These are phyloP conservation scores for Paramecium caudatum DNA, from an alignment of 73 alveolate genomes.

Conservation along the genomic window DNA sequence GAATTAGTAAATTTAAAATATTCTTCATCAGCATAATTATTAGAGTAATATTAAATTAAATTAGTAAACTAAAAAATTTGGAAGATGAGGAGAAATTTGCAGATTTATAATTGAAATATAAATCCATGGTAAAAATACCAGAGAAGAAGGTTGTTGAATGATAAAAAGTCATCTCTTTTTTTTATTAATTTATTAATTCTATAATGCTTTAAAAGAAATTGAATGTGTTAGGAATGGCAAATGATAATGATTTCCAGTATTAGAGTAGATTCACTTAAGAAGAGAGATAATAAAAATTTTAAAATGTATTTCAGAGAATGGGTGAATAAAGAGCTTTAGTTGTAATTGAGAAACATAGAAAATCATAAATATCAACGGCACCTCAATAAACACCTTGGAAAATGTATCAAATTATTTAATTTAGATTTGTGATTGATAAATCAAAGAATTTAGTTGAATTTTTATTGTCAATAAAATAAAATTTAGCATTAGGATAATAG, in stretches of 20 bases:
- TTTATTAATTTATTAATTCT: no score
- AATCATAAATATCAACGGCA: neutral
- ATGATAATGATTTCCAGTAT: conserved; percentile 11
- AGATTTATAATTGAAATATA: conserved; percentile 11
- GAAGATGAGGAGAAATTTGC: neutral
- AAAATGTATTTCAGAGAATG: neutral
- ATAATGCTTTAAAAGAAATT: conserved; percentile 22
- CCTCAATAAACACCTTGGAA: neutral
- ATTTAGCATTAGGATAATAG: neutral
- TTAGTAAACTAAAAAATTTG: conserved; percentile 17
- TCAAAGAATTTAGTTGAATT: neutral
- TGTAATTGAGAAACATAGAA: neutral
- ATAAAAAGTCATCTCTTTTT: no score
- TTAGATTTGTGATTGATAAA: conserved; percentile 37
- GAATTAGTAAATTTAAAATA: neutral
- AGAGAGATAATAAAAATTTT: neutral
- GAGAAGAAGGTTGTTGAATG: conserved; percentile 31
- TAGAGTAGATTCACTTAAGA: neutral
- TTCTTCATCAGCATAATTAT: conserved; percentile 3
- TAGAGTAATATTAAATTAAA: neutral
- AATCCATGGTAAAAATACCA: conserved; percentile 9
- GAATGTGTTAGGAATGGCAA: neutral
- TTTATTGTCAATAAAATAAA: neutral
- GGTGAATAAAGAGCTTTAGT: conserved; percentile 19
- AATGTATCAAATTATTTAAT: neutral